Evolutionary conservation across 73 alveolate species (phyloP).

Genomic region (Effrenium voratum): DNA sequence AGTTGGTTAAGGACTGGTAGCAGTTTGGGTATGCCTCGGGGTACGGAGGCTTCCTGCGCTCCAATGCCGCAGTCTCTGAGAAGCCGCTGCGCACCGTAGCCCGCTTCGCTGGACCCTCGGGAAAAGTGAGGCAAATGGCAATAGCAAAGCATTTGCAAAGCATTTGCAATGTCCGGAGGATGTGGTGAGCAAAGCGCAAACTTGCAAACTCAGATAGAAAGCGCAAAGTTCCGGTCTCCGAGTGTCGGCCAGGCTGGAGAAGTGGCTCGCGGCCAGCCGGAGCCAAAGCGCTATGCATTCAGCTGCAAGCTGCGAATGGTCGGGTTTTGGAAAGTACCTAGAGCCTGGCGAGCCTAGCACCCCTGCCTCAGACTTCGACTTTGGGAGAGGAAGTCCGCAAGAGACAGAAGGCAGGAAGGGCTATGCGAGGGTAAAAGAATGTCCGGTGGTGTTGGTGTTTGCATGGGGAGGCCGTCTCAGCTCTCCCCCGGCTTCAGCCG

Average conservation of each 20-base stretch:
- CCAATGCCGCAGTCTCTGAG: conserved; percentile 48
- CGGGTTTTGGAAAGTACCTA: neutral
- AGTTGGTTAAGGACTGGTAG: too few relatives aligned
- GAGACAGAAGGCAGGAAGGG: neutral
- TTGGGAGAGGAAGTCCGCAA: neutral
- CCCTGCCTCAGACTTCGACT: neutral
- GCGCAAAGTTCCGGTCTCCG: too few relatives aligned
- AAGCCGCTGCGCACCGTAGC: conserved; percentile 52
- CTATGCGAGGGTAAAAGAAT: too few relatives aligned
- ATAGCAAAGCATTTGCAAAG: too few relatives aligned
- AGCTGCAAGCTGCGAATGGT: neutral
- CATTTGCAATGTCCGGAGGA: too few relatives aligned
- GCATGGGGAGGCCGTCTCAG: conserved; percentile 28
- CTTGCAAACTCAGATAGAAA: too few relatives aligned
- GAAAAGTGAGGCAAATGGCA: too few relatives aligned
- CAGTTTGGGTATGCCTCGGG: too few relatives aligned
- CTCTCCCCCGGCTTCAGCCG: conserved; percentile 33
- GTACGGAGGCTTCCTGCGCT: conserved; percentile 52
- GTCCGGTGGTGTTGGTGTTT: too few relatives aligned
- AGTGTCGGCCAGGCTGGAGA: conserved; percentile 78
- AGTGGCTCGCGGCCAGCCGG: conserved; percentile 56
- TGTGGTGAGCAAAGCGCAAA: too few relatives aligned
- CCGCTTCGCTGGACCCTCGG: too few relatives aligned
- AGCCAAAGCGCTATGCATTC: neutral
- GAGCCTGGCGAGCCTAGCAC: neutral